Percentiles rank a stretch among this genome's conserved stretches.
Conservation (phyloP, 805 yeast species). For the Ascoidea asiatica region DNA sequence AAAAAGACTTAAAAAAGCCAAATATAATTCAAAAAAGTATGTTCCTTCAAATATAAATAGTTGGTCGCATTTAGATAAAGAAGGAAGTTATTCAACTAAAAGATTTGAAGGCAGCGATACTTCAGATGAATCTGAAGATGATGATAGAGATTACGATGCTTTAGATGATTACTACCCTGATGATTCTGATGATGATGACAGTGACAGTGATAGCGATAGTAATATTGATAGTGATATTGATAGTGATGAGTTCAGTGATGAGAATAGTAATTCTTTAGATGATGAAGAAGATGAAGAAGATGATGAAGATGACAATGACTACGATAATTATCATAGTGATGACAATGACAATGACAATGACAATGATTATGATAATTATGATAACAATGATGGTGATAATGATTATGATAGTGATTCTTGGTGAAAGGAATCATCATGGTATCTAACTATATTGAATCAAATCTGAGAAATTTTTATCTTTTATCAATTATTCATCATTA, state of each 20-base stretch:
- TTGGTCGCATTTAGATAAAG: not conserved
- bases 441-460: not conserved
- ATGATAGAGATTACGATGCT: not conserved
- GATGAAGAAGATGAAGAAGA: not conserved
- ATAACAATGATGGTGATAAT: slow-evolving; percentile 69
- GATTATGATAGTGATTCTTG: slow-evolving; percentile 33
- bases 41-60: not conserved
- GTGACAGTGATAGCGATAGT: not conserved
- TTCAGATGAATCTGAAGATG: not conserved
- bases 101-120: not conserved
- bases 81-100: not conserved
- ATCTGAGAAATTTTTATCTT: not conserved
- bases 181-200: too few species aligned
- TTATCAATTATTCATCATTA: not conserved
- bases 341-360: not conserved
- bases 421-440: too few species aligned
- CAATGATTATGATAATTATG: slow-evolving; percentile 22
- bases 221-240: not conserved
- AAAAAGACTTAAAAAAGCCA: too few species aligned
- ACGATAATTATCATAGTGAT: not conserved
- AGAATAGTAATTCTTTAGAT: not conserved
- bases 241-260: not conserved
- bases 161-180: not conserved
- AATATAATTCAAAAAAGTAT: too few species aligned
- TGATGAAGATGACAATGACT: not conserved